Evolutionary conservation across 192 early-diverging fungal genomes (phyloP).

Genomic region (Anaeromyces robustus): DNA sequence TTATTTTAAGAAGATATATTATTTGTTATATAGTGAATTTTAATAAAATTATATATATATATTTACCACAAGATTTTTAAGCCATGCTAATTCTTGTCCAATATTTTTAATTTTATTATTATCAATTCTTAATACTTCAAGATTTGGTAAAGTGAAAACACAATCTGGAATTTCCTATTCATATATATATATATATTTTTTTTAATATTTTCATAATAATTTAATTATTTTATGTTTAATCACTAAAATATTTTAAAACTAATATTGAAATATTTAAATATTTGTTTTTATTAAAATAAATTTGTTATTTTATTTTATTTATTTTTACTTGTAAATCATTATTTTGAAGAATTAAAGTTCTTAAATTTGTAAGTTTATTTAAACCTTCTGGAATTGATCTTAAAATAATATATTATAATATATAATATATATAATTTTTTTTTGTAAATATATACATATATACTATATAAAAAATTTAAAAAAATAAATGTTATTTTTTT

Average conservation of each 20-base stretch:
- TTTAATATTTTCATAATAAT: neutral
- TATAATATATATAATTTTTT: too few species aligned
- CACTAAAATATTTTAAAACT: neutral
- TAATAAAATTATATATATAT: neutral
- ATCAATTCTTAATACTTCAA: neutral
- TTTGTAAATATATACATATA: too few species aligned
- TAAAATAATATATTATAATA: neutral
- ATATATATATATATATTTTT: neutral
- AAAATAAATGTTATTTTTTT: too few species aligned
- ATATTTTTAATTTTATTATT: neutral
- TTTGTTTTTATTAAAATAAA: too few species aligned
- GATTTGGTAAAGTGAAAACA: neutral
- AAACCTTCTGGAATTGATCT: neutral
- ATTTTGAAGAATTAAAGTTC: neutral
- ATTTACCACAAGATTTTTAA: neutral
- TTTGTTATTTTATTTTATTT: too few species aligned
- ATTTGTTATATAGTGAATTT: too few species aligned
- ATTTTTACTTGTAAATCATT: neutral
- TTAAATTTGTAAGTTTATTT: neutral
- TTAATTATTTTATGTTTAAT: too few species aligned
- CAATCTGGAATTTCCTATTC: neutral
- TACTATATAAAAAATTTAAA: too few species aligned
- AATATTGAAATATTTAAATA: neutral
- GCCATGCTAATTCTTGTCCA: neutral
- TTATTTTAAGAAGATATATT: too few species aligned